These are phyloP conservation scores for Metrosideros polymorpha DNA, from an alignment of 441 rosid genomes.

Conservation along the genomic window DNA sequence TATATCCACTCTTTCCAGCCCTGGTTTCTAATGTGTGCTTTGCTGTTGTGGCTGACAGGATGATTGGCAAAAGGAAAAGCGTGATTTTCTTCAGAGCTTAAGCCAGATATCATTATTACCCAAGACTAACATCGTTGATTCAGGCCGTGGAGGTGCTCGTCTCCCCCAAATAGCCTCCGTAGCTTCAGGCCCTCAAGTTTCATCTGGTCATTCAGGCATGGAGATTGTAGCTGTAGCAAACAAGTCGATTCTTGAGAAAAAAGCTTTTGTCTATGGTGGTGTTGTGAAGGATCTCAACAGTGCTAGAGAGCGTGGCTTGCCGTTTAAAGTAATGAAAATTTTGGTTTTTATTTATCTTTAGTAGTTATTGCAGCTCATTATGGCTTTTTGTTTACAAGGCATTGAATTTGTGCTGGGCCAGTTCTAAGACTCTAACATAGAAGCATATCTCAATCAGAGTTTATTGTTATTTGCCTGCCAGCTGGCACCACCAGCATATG, in stretches of 20 bases:
- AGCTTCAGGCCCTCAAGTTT: slow-evolving; percentile 49
- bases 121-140: slow-evolving; percentile 42
- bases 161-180: slow-evolving; percentile 46
- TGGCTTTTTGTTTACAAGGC: background rate
- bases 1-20: background rate
- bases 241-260: slow-evolving; percentile 64
- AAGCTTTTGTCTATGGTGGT: slow-evolving; percentile 68
- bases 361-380: background rate
- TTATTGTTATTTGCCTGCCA: background rate
- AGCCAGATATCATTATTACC: slow-evolving; percentile 83
- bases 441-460: background rate
- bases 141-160: slow-evolving; percentile 25
- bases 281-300: slow-evolving; percentile 69
- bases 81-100: slow-evolving; percentile 90
- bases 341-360: background rate
- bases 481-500: background rate
- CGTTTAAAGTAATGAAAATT: slow-evolving; percentile 56
- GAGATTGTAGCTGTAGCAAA: slow-evolving; percentile 54
- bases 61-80: slow-evolving; percentile 95
- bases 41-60: slow-evolving; percentile 41
- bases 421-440: background rate
- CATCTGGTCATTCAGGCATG: slow-evolving; percentile 43
- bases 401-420: background rate
- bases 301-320: slow-evolving; percentile 72
- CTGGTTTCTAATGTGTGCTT: slow-evolving; percentile 2